A percentile compares a stretch with the other conserved stretches of the same genome.
Evolutionary conservation across 495 filamentous ascomycete genomes (phyloP).

Genomic region (Bombardia bombarda): DNA sequence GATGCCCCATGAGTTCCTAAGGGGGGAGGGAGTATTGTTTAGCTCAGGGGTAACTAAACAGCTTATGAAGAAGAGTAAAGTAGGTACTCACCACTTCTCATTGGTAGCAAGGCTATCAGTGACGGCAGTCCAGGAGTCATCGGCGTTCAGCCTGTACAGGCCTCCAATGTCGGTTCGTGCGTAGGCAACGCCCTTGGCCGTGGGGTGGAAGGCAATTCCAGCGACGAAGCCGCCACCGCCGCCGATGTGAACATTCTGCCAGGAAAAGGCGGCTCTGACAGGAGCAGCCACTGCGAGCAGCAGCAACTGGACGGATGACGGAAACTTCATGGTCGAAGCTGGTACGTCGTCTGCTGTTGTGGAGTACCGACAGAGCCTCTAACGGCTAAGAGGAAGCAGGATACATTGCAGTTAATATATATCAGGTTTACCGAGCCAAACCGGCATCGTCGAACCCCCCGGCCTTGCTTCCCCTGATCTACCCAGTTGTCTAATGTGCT

Average conservation of each 20-base stretch:
- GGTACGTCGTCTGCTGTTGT: not conserved
- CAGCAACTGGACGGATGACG: constrained; percentile 25
- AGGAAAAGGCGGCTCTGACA: constrained; percentile 28
- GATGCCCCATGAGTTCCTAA: constrained; percentile 44
- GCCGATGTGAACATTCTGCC: constrained; percentile 41
- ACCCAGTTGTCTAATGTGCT: too few relatives aligned
- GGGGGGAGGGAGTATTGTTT: constrained; percentile 8
- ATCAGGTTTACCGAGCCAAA: constrained; percentile 3
- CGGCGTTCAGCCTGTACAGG: constrained; percentile 45
- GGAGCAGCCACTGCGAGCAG: constrained; percentile 24
- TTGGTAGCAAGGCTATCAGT: constrained; percentile 44
- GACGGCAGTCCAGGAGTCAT: constrained; percentile 50
- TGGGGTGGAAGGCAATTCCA: constrained; percentile 52
- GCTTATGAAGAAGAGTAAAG: constrained; percentile 3
- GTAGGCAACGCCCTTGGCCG: constrained; percentile 48
- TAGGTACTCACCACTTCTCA: constrained; percentile 38
- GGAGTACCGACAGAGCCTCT: constrained; percentile 10
- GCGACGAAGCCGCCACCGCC: constrained; percentile 56
- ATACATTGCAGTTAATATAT: constrained; percentile 16
- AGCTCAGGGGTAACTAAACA: not conserved
- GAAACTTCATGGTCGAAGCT: constrained; percentile 22
- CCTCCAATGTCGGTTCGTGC: constrained; percentile 58
- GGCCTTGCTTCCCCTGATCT: too few relatives aligned
- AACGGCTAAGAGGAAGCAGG: not conserved
- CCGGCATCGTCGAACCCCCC: too few relatives aligned